Conservation (phyloP, 306 rosid species). For the Quercus glauca region DNA sequence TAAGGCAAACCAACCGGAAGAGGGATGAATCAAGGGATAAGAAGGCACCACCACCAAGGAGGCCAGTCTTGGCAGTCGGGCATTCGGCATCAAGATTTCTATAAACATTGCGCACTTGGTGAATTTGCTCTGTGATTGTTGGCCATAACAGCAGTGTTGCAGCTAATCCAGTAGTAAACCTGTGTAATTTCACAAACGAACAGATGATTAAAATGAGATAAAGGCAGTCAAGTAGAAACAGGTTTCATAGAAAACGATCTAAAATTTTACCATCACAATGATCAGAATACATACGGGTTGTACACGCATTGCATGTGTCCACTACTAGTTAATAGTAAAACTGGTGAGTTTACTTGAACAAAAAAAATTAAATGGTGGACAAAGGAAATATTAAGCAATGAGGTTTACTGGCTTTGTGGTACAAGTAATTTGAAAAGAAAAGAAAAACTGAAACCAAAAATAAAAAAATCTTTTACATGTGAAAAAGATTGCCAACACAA, state of each 20-base stretch:
- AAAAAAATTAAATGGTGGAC: not conserved
- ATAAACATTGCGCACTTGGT: slow-evolving; percentile 31
- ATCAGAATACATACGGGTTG: no score
- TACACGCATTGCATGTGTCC: no score
- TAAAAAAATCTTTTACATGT: not conserved
- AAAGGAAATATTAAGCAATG: not conserved
- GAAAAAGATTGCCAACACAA: not conserved
- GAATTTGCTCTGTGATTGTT: slow-evolving; percentile 53
- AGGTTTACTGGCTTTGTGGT: not conserved
- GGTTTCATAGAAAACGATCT: not conserved
- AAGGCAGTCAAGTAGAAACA: not conserved
- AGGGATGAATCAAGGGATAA: slow-evolving; percentile 77
- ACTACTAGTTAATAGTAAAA: not conserved
- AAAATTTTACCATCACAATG: no score
- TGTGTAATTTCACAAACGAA: slow-evolving; percentile 11
- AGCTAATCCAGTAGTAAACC: slow-evolving; percentile 66
- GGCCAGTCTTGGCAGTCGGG: slow-evolving; percentile 75
- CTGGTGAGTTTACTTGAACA: no score
- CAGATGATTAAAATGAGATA: no score
- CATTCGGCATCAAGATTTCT: slow-evolving; percentile 23
- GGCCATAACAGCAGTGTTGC: slow-evolving; percentile 51
- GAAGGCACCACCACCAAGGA: slow-evolving; percentile 91
- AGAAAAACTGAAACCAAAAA: not conserved
- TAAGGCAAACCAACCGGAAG: slow-evolving; percentile 79
- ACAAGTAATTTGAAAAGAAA: not conserved